phyloP scores from a whole-genome alignment of 23 red algal genomes.

The Cyanidioschyzon merolae region DNA sequence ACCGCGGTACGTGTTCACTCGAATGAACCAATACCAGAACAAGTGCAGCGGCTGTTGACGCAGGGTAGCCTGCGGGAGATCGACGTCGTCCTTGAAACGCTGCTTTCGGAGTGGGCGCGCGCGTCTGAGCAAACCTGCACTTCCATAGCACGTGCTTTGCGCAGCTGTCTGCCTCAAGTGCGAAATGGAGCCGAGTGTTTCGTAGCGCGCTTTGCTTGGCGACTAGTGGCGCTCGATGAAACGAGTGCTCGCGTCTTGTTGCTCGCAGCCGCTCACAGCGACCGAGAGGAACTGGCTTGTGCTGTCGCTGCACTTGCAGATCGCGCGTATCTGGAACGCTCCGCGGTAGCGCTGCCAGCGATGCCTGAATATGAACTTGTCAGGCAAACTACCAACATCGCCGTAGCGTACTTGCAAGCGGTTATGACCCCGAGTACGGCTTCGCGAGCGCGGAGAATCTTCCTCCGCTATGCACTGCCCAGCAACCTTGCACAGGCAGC shows the following conservation, averaged over 20 bases:
- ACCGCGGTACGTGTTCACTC: too few relatives aligned
- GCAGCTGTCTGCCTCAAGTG: background rate
- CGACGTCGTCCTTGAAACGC: background rate
- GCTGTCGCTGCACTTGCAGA: background rate
- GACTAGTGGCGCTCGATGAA: background rate
- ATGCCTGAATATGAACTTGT: background rate
- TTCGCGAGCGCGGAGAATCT: background rate
- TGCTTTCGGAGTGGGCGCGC: background rate
- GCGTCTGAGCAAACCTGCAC: background rate
- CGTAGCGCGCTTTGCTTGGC: background rate
- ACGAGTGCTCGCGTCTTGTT: background rate
- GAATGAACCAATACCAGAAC: background rate
- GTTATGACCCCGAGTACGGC: background rate
- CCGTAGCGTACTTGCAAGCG: background rate
- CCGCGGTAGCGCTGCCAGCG: background rate
- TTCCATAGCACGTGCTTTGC: background rate
- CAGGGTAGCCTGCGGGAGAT: background rate
- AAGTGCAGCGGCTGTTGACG: background rate
- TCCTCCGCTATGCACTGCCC: background rate
- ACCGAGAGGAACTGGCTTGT: background rate
- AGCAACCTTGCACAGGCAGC: background rate
- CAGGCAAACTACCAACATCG: background rate
- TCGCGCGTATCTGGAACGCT: background rate
- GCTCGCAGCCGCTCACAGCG: background rate
- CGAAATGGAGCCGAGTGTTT: background rate